These are phyloP conservation scores for Sclerotinia sclerotiorum DNA, from an alignment of 2,329 filamentous ascomycete species.

Conservation along the genomic window DNA sequence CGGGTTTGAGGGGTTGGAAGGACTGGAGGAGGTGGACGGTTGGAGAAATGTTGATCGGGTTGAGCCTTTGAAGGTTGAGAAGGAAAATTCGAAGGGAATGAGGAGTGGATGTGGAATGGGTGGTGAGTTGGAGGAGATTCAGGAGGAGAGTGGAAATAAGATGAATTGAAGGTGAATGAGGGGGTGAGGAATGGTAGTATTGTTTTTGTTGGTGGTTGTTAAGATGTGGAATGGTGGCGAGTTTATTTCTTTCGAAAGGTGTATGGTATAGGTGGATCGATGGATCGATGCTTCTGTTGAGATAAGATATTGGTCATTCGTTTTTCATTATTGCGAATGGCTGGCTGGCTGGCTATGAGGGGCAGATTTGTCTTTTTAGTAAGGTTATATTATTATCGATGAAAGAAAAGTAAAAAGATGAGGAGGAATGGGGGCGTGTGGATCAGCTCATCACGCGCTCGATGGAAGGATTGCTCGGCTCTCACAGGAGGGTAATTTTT, in stretches of 20 bases:
- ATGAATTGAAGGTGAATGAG: background rate
- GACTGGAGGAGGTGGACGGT: background rate
- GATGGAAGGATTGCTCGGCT: background rate
- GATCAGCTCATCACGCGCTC: background rate
- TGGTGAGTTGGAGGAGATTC: background rate
- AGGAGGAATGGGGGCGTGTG: background rate
- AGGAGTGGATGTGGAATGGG: background rate
- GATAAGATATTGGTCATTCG: background rate
- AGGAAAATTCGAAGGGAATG: background rate
- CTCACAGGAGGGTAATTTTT: background rate
- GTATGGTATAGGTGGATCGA: background rate
- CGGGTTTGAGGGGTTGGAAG: background rate
- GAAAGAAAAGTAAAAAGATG: background rate
- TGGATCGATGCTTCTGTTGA: background rate
- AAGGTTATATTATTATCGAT: background rate
- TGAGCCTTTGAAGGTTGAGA: background rate
- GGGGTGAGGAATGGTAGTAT: background rate
- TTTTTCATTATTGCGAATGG: background rate
- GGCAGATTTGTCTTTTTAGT: background rate
- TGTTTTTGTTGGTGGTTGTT: constrained; percentile 11
- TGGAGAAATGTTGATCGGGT: background rate
- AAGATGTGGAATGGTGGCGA: no score
- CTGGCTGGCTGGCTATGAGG: background rate
- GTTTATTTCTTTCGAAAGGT: background rate
- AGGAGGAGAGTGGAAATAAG: background rate